Evolutionary conservation across 192 early-diverging fungal genomes (phyloP).

Genomic region (Lobulomyces angularis): DNA sequence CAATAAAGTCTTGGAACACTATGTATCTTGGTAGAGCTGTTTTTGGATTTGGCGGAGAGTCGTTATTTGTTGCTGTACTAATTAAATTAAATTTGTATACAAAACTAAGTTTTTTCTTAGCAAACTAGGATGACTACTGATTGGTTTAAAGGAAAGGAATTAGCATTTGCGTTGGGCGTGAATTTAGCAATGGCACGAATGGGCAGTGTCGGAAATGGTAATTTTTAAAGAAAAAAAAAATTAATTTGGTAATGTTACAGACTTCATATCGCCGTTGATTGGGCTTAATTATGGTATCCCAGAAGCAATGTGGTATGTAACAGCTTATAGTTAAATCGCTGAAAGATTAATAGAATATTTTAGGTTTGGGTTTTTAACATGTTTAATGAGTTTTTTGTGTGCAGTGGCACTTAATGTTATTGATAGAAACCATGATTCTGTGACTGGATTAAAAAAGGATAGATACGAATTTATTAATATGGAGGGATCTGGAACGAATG

Average conservation of each 20-base stretch:
- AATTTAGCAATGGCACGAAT: constrained; percentile 17
- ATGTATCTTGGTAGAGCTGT: constrained; percentile 33
- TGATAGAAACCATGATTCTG: too few species aligned
- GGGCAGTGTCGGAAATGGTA: constrained; percentile 6
- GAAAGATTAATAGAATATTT: too few species aligned
- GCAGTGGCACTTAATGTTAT: too few species aligned
- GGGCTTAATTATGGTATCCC: constrained; percentile 22
- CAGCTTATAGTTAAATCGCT: too few species aligned
- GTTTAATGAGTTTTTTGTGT: constrained; percentile 27
- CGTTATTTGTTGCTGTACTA: constrained; percentile 28
- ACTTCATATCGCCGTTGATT: constrained; percentile 36
- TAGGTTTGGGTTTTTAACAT: constrained; percentile 27
- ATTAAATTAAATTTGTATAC: not conserved
- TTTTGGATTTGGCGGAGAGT: constrained; percentile 47
- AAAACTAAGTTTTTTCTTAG: not conserved
- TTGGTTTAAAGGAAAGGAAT: constrained; percentile 40
- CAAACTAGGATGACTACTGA: constrained; percentile 35
- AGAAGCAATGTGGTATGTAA: constrained; percentile 35
- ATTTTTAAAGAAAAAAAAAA: constrained; percentile 6
- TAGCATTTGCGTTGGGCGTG: constrained; percentile 41
- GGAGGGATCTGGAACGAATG: too few species aligned
- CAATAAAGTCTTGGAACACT: too few species aligned
- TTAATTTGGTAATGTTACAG: constrained; percentile 42
- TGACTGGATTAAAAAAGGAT: too few species aligned
- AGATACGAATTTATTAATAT: too few species aligned